A percentile compares a stretch with the other conserved stretches of the same genome.
Conservation (phyloP, 176 grass and related monocot genomes). For the Aechmea fasciata region DNA sequence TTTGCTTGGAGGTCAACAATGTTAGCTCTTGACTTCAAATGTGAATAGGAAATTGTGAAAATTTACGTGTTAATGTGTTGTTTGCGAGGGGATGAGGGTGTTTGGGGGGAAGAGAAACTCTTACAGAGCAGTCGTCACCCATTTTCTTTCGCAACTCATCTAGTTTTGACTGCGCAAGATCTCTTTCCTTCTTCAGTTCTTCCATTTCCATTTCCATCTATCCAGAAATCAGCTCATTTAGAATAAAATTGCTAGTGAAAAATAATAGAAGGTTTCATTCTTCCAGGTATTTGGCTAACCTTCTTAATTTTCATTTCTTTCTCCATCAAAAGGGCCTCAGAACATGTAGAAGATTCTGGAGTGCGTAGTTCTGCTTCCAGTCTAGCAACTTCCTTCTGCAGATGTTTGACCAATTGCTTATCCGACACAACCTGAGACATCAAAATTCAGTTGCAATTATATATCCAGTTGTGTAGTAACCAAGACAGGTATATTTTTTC, state of each 20-base stretch:
- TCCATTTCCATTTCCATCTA: slow-evolving; percentile 91
- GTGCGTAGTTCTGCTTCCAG: slow-evolving; percentile 74
- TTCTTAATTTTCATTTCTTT: slow-evolving; percentile 73
- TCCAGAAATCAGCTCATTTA: slow-evolving; percentile 5
- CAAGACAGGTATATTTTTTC: not conserved
- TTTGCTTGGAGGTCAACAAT: too few species aligned
- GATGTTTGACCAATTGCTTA: slow-evolving; percentile 84
- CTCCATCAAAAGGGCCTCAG: slow-evolving; percentile 55
- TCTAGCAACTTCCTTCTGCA: slow-evolving; percentile 88
- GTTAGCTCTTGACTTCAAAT: too few species aligned
- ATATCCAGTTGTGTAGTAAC: not conserved
- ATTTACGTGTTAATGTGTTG: not conserved
- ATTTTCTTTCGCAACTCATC: slow-evolving; percentile 52
- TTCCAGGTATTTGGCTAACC: slow-evolving; percentile 29
- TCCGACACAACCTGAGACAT: slow-evolving; percentile 70
- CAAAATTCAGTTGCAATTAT: slow-evolving; percentile 8
- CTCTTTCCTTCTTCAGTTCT: slow-evolving; percentile 71
- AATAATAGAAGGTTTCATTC: not conserved
- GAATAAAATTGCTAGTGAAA: not conserved
- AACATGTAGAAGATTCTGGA: slow-evolving; percentile 40
- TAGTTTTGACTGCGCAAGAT: slow-evolving; percentile 45
- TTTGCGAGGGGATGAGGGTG: slow-evolving; percentile 2
- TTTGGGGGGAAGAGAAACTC: not conserved
- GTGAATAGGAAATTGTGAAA: not conserved
- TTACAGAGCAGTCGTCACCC: slow-evolving; percentile 44